Evolutionary conservation across 2,329 filamentous ascomycete species (phyloP).

Genomic region (Albifimbria verrucaria): DNA sequence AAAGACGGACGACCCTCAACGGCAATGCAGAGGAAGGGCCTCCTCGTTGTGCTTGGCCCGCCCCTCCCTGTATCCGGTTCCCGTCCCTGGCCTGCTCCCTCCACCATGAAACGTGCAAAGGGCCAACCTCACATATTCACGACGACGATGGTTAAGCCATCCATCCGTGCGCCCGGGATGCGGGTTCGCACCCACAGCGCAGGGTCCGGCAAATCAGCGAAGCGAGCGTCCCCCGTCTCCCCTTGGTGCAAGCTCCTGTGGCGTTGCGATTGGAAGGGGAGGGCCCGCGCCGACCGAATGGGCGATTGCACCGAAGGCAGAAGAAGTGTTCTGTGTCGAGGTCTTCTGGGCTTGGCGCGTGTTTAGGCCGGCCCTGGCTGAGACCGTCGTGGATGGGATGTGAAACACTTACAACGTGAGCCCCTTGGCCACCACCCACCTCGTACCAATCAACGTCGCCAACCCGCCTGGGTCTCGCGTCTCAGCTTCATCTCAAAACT

Average conservation of each 20-base stretch:
- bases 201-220: background rate
- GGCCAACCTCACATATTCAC: background rate
- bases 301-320: background rate
- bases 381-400: background rate
- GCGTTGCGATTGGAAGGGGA: too few species aligned
- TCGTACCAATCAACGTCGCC: background rate
- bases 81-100: background rate
- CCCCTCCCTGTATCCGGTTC: background rate
- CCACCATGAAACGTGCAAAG: slow-evolving; percentile 3
- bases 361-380: background rate
- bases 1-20: background rate
- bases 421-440: background rate
- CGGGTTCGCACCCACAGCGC: background rate
- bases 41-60: too few species aligned
- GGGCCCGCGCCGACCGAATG: too few species aligned
- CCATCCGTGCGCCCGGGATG: background rate
- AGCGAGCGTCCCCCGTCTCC: too few species aligned
- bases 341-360: background rate
- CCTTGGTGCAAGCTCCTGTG: too few species aligned
- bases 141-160: background rate
- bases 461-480: background rate
- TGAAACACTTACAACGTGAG: background rate
- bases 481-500: background rate
- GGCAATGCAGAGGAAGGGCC: background rate
- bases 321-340: background rate